These are phyloP conservation scores for Salvia splendens DNA, from an alignment of 257 asterid genomes.

Conservation along the genomic window DNA sequence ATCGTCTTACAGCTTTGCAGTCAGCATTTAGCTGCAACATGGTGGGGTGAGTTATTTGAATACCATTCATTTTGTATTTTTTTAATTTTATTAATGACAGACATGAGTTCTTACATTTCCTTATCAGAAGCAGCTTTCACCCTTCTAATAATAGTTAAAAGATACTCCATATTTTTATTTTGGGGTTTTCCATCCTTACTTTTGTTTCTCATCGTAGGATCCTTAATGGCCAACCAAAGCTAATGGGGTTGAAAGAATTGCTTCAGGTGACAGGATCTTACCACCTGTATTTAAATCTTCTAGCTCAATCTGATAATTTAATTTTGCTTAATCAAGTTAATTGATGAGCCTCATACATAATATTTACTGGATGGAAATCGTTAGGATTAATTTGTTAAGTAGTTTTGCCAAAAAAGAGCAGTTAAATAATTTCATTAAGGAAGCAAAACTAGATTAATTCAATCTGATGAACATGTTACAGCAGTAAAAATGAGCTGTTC, in stretches of 20 bases:
- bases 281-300: slow-evolving; percentile 17
- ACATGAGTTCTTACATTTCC: slow-evolving; percentile 12
- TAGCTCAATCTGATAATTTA: slow-evolving; percentile 14
- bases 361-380: not conserved
- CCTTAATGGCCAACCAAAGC: slow-evolving; percentile 91
- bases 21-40: slow-evolving; percentile 94
- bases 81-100: not conserved
- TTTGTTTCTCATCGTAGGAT: slow-evolving; percentile 54
- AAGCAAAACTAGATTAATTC: slow-evolving; percentile 19
- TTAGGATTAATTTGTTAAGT: slow-evolving; percentile 13
- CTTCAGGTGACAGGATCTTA: slow-evolving; percentile 69
- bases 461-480: slow-evolving; percentile 28
- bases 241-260: slow-evolving; percentile 92
- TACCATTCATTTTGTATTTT: slow-evolving; percentile 5
- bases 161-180: not conserved
- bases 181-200: not conserved
- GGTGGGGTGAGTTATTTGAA: slow-evolving; percentile 85
- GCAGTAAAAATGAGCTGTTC: slow-evolving; percentile 2
- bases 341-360: slow-evolving; percentile 11
- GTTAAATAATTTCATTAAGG: slow-evolving; percentile 13
- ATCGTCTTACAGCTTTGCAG: slow-evolving; percentile 85
- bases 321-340: slow-evolving; percentile 14
- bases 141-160: slow-evolving; percentile 14
- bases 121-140: slow-evolving; percentile 3
- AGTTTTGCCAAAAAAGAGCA: not conserved